Evolutionary conservation across 2,329 filamentous ascomycete genomes (phyloP).

Genomic region (Fusarium sp.): DNA sequence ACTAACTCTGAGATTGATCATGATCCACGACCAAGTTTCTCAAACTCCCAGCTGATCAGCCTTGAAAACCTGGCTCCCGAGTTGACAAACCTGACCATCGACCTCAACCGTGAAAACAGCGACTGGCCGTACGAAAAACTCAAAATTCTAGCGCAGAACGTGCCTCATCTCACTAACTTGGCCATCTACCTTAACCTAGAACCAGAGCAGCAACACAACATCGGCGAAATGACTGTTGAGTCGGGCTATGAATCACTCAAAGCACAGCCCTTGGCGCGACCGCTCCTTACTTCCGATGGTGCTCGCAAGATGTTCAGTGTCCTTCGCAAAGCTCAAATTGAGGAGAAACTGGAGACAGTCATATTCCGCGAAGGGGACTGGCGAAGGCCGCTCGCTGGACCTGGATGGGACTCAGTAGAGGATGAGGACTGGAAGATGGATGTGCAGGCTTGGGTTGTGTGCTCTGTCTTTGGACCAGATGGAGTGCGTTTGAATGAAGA

Average conservation of each 20-base stretch:
- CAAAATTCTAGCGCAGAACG: not conserved
- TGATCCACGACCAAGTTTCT: not conserved
- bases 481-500: not conserved
- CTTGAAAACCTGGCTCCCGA: not conserved
- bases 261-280: not conserved
- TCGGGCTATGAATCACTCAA: not conserved
- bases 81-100: slow-evolving; percentile 3
- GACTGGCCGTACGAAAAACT: slow-evolving; percentile 14
- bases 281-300: not conserved
- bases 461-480: not conserved
- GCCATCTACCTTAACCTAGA: slow-evolving; percentile 4
- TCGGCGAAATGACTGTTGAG: not conserved
- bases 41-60: not conserved
- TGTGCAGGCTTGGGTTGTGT: not conserved
- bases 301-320: slow-evolving; percentile 3
- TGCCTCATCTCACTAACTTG: slow-evolving; percentile 2
- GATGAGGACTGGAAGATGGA: not conserved
- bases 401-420: not conserved
- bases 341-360: not conserved
- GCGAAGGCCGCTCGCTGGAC: not conserved
- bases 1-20: not conserved
- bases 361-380: slow-evolving; percentile 11
- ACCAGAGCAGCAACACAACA: not conserved
- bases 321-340: not conserved
- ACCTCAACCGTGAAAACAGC: slow-evolving; percentile 7